Evolutionary conservation across 1,139 yeast species (phyloP), one percentile per base, ranked within the genome.

Genomic region (Candida sp.): DNA sequence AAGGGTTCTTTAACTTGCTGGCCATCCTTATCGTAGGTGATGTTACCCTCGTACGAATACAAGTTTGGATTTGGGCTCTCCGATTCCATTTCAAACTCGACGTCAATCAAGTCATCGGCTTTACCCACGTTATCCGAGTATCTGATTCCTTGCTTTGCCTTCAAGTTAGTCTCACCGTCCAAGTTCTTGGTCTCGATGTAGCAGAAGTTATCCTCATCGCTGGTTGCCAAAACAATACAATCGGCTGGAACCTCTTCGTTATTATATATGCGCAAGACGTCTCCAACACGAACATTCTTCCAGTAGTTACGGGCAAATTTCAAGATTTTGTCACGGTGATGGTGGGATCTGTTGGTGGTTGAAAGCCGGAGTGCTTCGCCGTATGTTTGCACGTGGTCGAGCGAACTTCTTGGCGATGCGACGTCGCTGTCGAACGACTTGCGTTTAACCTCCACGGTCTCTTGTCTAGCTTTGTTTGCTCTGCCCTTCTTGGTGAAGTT

Each of bases 241-340:
- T 94, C 99, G 7, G 98, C 98, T 2, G 99, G 99, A 28, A 94
- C 85, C 69, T 91, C 96, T 67, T 93, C 98, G 66, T 94, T 88
- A 55, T 88, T 87, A 60, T 90, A 83, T 23, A 94, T 80, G 60
- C 97, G 83, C 44, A 94, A 84, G 58, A 92, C 80, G 63, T 93
- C 98, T 54, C 99, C 99, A 30, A 93, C 97, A 51, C 80, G 78
- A 42, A 93, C 88, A 63, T 85, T 90, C 68, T 94, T 94, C 99
- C 99, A 94, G 61, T 78, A 84, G 17, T 40, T 40, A 53, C 84
- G 84, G 4, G 9, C 43, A 40, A 40, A 40, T n/a, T 40, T 40
- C 34, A 40, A 40, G n/a, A 22, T 28, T 26, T 40, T 40, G 22
- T 12, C 27, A 28, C 25, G 43, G n/a, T 17, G 25, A 11, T 27